Percentiles rank a stretch among this genome's conserved stretches.
Evolutionary conservation across 176 grass and related monocot genomes (phyloP).

Genomic region (Phoenix roebelenii): DNA sequence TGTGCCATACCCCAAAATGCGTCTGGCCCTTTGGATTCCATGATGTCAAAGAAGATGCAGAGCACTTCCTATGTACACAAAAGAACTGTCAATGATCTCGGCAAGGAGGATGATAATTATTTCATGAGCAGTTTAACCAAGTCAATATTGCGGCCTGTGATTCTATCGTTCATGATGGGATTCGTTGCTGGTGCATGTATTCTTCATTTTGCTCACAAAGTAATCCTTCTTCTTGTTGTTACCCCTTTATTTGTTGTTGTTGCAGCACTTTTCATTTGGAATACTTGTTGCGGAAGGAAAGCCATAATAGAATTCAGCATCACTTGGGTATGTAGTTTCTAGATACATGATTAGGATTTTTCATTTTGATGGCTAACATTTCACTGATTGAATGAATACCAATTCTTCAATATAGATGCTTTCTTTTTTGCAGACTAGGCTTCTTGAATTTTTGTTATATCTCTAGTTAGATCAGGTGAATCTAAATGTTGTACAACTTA

Average conservation of each 20-base stretch:
- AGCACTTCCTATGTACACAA: neutral
- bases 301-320: neutral
- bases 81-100: neutral
- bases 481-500: too few relatives aligned
- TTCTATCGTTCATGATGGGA: conserved; percentile 7
- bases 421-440: too few relatives aligned
- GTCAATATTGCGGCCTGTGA: neutral
- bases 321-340: conserved; percentile 1
- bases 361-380: too few relatives aligned
- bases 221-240: conserved; percentile 7
- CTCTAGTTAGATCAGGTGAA: too few relatives aligned
- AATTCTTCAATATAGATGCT: too few relatives aligned
- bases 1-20: neutral
- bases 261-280: too few relatives aligned
- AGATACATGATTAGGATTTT: too few relatives aligned
- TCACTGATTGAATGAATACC: too few relatives aligned
- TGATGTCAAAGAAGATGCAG: neutral
- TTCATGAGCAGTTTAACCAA: conserved; percentile 7
- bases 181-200: conserved; percentile 15
- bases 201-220: conserved; percentile 8
- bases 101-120: neutral
- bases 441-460: too few relatives aligned
- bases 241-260: neutral
- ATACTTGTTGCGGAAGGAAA: too few relatives aligned
- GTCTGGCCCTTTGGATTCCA: neutral